A percentile compares a stretch with the other conserved stretches of the same genome.
phyloP scores from a whole-genome alignment of 495 filamentous ascomycete genomes.

The Xylaria curta region DNA sequence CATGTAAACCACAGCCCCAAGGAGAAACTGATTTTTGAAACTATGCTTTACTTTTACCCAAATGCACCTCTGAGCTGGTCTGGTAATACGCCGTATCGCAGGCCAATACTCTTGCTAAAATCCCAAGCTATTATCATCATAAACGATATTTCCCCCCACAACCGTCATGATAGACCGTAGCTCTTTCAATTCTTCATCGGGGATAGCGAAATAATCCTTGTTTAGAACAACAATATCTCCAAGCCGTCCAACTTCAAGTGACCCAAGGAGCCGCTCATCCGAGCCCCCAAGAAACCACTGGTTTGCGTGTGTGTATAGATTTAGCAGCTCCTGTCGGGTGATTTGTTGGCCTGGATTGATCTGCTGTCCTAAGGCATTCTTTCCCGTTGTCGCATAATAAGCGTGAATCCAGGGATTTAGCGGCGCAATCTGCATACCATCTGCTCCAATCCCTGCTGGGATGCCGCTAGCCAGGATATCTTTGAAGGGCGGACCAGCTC shows the following conservation, averaged over 20 bases:
- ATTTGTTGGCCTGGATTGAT: slow-evolving; percentile 36
- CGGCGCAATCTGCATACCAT: slow-evolving; percentile 42
- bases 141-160: slow-evolving; percentile 34
- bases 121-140: slow-evolving; percentile 1
- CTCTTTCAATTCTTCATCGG: slow-evolving; percentile 34
- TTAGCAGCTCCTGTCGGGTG: slow-evolving; percentile 32
- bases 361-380: slow-evolving; percentile 35
- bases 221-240: slow-evolving; percentile 40
- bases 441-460: slow-evolving; percentile 35
- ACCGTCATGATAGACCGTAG: slow-evolving; percentile 35
- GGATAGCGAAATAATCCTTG: slow-evolving; percentile 36
- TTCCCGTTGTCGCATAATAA: slow-evolving; percentile 41
- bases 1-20: too few relatives aligned
- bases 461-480: slow-evolving; percentile 37
- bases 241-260: slow-evolving; percentile 36
- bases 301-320: slow-evolving; percentile 36
- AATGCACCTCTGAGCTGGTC: too few relatives aligned
- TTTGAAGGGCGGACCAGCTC: slow-evolving; percentile 37
- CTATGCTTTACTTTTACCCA: too few relatives aligned
- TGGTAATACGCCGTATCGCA: background rate
- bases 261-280: slow-evolving; percentile 33
- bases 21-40: too few relatives aligned
- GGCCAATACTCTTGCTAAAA: background rate
- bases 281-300: slow-evolving; percentile 40
- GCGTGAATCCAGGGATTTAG: slow-evolving; percentile 38